These are phyloP conservation scores for Hyphopichia wangnamkhiaoensis DNA, from an alignment of 1,139 yeast genomes.

Conservation along the genomic window DNA sequence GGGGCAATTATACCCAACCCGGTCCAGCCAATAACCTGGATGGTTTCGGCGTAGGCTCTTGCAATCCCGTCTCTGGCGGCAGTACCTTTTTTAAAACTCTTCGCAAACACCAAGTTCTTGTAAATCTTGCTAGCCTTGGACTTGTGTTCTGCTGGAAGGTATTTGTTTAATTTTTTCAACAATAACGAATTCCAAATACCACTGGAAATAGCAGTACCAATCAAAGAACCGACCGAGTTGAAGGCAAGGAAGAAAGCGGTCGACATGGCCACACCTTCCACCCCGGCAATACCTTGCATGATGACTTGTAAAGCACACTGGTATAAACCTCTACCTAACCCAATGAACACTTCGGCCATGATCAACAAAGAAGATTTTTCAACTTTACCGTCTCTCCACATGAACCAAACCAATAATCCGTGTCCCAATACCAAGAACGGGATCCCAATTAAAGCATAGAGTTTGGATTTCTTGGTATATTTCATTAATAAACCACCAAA, in stretches of 20 bases:
- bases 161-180: too few relatives aligned
- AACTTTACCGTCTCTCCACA: constrained; percentile 15
- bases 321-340: constrained; percentile 16
- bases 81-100: too few relatives aligned
- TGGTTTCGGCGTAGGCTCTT: constrained; percentile 21
- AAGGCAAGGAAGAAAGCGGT: constrained; percentile 18
- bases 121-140: too few relatives aligned
- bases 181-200: too few relatives aligned
- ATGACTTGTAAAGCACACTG: constrained; percentile 15
- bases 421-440: constrained; percentile 26
- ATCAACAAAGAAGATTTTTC: constrained; percentile 9
- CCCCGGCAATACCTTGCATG: constrained; percentile 16
- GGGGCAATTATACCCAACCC: constrained; percentile 20
- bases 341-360: constrained; percentile 17
- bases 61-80: constrained; percentile 21
- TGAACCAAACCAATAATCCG: constrained; percentile 20
- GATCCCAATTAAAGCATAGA: constrained; percentile 21
- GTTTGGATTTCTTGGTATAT: constrained; percentile 23
- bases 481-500: constrained; percentile 25
- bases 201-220: too few relatives aligned
- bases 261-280: constrained; percentile 15
- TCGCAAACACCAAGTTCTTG: too few relatives aligned
- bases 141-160: too few relatives aligned
- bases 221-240: constrained; percentile 15
- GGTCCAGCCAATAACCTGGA: constrained; percentile 19